Evolutionary conservation across 805 yeast genomes (phyloP), one percentile per base, ranked within the genome.

Genomic region (Wickerhamomyces pijperi): DNA sequence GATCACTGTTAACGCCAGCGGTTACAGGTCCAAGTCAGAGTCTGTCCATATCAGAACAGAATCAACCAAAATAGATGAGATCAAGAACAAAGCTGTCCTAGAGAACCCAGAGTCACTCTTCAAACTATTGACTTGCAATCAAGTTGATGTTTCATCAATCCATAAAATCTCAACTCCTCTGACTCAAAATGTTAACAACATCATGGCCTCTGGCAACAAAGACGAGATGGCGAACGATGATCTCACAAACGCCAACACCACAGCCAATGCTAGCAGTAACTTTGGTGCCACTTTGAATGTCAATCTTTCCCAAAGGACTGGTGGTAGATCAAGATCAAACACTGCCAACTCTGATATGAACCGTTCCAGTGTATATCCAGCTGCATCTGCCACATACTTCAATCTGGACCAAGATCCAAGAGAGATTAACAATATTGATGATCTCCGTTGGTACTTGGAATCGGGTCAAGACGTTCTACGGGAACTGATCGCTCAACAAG

Each of bases 1-100:
- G n/a, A 65, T 67, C 8, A 61, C 70, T 2, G 58, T 64, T 39
- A 67, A 67, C 42, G 47, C 47, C 46, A 53, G 59, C 1, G 61
- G 62, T 15, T 68, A 57, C 47, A 56, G 66, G 43, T 60, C 72
- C 4, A 64, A 61, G 42, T 62, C 69, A 35, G 56, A 58, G 17
- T 57, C 72, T 0, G 56, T 65, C 2, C 64, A 53, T 42, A 58
- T 68, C 42, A 64, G 63, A 43, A 67, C 73, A 1, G 55, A 61
- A 28, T 48, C 56, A 5, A 43, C 40, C 13, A 48, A 47, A 13
- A 28, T 49, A 2, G 54, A 50, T 19, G 40, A 39, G 13, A 41
- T 49, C n/a, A 43, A 54, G 13, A 43, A 46, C 19, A 36, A 36
- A n/a, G 32, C 46, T 9, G 48, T 55, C 15, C 42, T 58, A 36